Conservation (phyloP, 768 basidiomycete genomes). For the Vishniacozyma victoriae region DNA sequence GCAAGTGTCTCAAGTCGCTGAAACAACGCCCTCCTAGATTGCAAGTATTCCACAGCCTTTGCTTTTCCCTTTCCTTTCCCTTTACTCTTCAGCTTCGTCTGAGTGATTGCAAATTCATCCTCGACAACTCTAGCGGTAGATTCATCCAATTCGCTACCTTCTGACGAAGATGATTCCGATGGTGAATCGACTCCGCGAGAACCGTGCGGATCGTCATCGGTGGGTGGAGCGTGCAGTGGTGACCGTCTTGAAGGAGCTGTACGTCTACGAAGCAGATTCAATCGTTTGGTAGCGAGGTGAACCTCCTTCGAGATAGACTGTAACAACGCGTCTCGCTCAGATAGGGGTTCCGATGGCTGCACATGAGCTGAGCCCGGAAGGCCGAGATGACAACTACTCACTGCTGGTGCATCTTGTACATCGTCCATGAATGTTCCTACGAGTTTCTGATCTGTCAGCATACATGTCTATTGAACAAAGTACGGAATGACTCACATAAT, state of each 20-base stretch:
- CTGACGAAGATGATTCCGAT: neutral
- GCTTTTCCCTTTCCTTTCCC: neutral
- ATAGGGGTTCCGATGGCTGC: neutral
- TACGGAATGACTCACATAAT: conserved; percentile 23
- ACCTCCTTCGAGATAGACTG: conserved; percentile 7
- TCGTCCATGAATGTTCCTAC: conserved; percentile 15
- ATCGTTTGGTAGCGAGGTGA: neutral
- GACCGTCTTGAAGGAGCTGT: neutral
- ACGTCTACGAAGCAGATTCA: neutral
- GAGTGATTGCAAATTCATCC: neutral
- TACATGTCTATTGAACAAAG: neutral
- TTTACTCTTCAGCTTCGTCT: neutral
- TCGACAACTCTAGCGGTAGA: too few relatives aligned
- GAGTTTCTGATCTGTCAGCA: conserved; percentile 7
- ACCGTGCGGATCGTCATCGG: neutral
- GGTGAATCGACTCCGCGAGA: neutral
- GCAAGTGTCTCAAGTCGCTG: neutral
- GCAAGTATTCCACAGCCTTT: neutral
- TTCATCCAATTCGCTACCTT: neutral
- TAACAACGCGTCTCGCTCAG: conserved; percentile 8
- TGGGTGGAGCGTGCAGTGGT: neutral
- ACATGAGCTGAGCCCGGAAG: neutral
- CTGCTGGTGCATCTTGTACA: conserved; percentile 2
- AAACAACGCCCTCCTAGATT: neutral
- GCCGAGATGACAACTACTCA: neutral